Evolutionary conservation across 2,329 filamentous ascomycete species (phyloP).

Genomic region (Calonectria leucothoes): DNA sequence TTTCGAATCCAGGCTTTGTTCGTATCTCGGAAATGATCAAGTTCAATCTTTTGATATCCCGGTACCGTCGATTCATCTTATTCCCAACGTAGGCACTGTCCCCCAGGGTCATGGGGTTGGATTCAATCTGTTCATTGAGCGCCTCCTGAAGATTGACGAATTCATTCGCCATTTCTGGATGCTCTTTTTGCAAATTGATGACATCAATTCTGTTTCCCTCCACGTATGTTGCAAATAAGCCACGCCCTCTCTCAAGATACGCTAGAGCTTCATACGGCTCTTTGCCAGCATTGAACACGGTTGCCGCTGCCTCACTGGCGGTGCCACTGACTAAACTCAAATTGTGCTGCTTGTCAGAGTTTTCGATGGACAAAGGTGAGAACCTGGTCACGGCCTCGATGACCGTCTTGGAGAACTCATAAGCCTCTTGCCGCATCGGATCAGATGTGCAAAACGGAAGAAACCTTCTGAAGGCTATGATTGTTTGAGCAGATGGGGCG

Average conservation of each 20-base stretch:
- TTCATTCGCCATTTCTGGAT: not conserved
- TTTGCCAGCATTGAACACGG: not conserved
- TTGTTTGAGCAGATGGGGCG: not conserved
- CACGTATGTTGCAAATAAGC: not conserved
- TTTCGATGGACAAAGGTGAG: not conserved
- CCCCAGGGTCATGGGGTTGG: not conserved
- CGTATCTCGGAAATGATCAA: not conserved
- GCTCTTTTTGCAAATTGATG: not conserved
- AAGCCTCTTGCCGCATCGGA: not conserved
- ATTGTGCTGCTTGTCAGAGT: not conserved
- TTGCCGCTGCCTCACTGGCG: not conserved
- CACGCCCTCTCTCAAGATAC: not conserved
- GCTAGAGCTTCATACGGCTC: not conserved
- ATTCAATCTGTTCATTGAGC: not conserved
- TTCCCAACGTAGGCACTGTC: not conserved
- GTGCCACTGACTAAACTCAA: not conserved
- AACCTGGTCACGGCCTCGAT: not conserved
- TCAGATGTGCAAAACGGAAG: not conserved
- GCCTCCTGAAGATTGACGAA: not conserved
- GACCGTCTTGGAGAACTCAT: not conserved
- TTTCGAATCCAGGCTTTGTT: not conserved
- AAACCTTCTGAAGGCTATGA: not conserved
- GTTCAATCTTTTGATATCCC: not conserved
- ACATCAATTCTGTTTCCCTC: not conserved
- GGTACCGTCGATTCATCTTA: not conserved